These are phyloP conservation scores for Symbiodinium natans DNA, from an alignment of 73 alveolate genomes.

Conservation along the genomic window DNA sequence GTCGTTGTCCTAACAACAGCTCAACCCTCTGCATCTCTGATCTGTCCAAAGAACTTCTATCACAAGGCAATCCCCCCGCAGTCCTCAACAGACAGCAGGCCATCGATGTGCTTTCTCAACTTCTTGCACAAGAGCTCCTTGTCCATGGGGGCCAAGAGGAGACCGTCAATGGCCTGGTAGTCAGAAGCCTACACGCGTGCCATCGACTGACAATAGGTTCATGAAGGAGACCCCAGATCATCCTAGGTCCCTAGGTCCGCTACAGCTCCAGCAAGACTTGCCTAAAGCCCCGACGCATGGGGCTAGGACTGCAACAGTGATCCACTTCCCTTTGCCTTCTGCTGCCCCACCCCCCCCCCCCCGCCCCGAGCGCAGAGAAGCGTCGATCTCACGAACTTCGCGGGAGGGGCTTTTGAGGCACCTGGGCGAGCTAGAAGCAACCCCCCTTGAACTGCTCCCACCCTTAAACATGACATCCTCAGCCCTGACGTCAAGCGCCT, in stretches of 20 bases:
- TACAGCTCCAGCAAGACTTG: too few relatives aligned
- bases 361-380: too few relatives aligned
- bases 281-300: too few relatives aligned
- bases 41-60: not conserved
- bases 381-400: not conserved
- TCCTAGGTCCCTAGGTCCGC: too few relatives aligned
- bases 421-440: not conserved
- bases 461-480: too few relatives aligned
- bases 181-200: too few relatives aligned
- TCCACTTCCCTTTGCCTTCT: too few relatives aligned
- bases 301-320: too few relatives aligned
- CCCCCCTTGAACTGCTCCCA: too few relatives aligned
- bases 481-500: not conserved
- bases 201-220: too few relatives aligned
- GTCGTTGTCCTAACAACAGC: not conserved
- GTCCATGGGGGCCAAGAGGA: not conserved
- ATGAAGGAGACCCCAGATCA: too few relatives aligned
- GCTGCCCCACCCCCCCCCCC: too few relatives aligned
- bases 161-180: not conserved
- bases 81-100: not conserved
- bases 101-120: not conserved
- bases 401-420: slow-evolving; percentile 14
- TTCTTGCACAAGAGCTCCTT: not conserved
- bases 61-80: not conserved
- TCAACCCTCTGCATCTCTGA: not conserved